A percentile compares a stretch with the other conserved stretches of the same genome.
These are phyloP conservation scores for Fimicolochytrium jonesii DNA, from an alignment of 192 early-diverging fungal species.

Conservation along the genomic window DNA sequence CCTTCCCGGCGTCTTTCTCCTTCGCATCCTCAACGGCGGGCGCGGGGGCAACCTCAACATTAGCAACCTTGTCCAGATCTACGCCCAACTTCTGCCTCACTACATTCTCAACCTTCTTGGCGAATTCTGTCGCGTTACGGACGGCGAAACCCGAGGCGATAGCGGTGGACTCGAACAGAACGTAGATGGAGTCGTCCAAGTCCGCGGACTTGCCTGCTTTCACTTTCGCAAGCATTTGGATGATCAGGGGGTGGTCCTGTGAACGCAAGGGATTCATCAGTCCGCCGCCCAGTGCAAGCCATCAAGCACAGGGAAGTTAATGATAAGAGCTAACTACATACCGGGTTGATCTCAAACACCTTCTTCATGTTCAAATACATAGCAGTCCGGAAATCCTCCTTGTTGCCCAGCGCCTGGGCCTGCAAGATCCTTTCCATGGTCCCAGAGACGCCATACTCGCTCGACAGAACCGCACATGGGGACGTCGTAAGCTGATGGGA, in stretches of 20 bases:
- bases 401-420: slow-evolving; percentile 36
- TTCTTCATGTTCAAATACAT: slow-evolving; percentile 37
- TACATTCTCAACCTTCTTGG: slow-evolving; percentile 34
- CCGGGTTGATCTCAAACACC: slow-evolving; percentile 44
- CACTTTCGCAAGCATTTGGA: slow-evolving; percentile 32
- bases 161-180: slow-evolving; percentile 39
- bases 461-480: slow-evolving; percentile 65
- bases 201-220: slow-evolving; percentile 16
- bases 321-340: too few relatives aligned
- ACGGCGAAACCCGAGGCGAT: slow-evolving; percentile 38
- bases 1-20: slow-evolving; percentile 55
- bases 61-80: slow-evolving; percentile 21
- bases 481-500: slow-evolving; percentile 76
- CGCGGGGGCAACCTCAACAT: slow-evolving; percentile 32
- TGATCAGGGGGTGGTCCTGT: slow-evolving; percentile 42
- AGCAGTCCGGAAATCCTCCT: slow-evolving; percentile 35
- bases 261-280: too few relatives aligned
- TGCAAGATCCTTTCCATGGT: slow-evolving; percentile 45
- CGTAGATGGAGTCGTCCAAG: slow-evolving; percentile 27
- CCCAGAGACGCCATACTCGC: slow-evolving; percentile 36
- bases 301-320: too few relatives aligned
- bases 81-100: slow-evolving; percentile 34
- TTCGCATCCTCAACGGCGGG: slow-evolving; percentile 59
- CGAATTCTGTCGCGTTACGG: slow-evolving; percentile 29
- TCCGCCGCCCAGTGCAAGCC: too few relatives aligned